These are phyloP conservation scores for Barbarea vulgaris DNA, from an alignment of 345 rosid genomes.

Conservation along the genomic window DNA sequence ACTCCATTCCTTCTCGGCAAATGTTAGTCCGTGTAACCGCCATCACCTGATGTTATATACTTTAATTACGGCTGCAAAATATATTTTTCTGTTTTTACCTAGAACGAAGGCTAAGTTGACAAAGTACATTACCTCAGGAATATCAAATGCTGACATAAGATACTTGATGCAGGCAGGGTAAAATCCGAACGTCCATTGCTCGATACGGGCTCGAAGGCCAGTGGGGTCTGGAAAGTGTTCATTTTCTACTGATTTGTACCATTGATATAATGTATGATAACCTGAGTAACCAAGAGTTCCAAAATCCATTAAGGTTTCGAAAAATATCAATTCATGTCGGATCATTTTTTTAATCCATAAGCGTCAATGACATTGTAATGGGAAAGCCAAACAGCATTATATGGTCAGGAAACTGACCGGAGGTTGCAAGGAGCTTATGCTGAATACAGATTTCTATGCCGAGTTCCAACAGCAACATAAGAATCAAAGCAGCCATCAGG, in stretches of 20 bases:
- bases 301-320: neutral
- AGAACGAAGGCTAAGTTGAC: neutral
- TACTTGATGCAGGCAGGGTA: conserved; percentile 96
- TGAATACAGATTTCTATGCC: conserved; percentile 85
- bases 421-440: conserved; percentile 82
- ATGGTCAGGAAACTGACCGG: conserved; percentile 51
- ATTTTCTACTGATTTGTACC: conserved; percentile 83
- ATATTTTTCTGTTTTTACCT: neutral
- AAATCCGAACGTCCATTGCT: conserved; percentile 90
- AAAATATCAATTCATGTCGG: neutral
- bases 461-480: conserved; percentile 83
- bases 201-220: conserved; percentile 89
- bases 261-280: conserved; percentile 83
- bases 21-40: conserved; percentile 86
- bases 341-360: neutral
- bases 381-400: neutral
- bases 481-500: conserved; percentile 75
- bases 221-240: conserved; percentile 97
- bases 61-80: neutral
- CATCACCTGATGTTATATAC: conserved; percentile 61
- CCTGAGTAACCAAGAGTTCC: conserved; percentile 47
- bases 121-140: conserved; percentile 60
- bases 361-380: neutral
- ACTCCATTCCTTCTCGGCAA: conserved; percentile 68
- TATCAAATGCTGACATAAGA: conserved; percentile 91